A percentile compares a stretch with the other conserved stretches of the same genome.
Conservation (phyloP, 768 basidiomycete species). For the Dacryopinax primogenitus region DNA sequence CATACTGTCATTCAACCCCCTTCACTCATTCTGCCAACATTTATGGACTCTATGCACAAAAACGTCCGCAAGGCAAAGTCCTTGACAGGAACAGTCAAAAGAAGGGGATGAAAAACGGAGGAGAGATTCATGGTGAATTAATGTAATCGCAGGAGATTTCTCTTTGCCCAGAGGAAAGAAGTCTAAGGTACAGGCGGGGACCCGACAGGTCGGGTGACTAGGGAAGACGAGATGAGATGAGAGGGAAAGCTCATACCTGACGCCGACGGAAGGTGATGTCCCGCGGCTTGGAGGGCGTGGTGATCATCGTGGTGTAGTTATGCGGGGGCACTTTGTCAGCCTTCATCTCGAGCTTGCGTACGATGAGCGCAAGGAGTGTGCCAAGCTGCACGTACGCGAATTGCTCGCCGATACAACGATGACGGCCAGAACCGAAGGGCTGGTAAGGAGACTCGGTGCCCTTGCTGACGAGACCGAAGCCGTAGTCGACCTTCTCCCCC, state of each 20-base stretch:
- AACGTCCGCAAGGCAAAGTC: conserved; percentile 2
- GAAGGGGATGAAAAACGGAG: neutral
- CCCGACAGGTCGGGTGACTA: too few species aligned
- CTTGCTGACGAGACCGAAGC: conserved; percentile 90
- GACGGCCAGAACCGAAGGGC: conserved; percentile 93
- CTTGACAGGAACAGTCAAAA: neutral
- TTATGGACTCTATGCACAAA: neutral
- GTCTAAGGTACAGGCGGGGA: too few species aligned
- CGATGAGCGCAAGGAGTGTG: conserved; percentile 61
- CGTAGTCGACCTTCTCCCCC: conserved; percentile 90
- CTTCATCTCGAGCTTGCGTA: conserved; percentile 62
- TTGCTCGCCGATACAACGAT: conserved; percentile 91
- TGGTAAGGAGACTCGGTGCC: conserved; percentile 93
- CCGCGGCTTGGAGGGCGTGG: neutral
- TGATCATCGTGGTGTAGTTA: conserved; percentile 43
- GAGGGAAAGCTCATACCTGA: neutral
- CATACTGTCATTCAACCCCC: neutral
- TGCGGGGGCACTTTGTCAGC: conserved; percentile 64
- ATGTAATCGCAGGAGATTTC: too few species aligned
- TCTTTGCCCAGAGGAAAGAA: too few species aligned
- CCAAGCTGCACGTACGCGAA: conserved; percentile 94
- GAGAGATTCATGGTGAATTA: neutral
- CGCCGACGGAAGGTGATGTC: neutral
- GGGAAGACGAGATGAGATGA: neutral
- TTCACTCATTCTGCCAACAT: neutral